Evolutionary conservation across 2,329 filamentous ascomycete genomes (phyloP), one percentile per base, ranked within the genome.

Genomic region (Nakataea oryzae): DNA sequence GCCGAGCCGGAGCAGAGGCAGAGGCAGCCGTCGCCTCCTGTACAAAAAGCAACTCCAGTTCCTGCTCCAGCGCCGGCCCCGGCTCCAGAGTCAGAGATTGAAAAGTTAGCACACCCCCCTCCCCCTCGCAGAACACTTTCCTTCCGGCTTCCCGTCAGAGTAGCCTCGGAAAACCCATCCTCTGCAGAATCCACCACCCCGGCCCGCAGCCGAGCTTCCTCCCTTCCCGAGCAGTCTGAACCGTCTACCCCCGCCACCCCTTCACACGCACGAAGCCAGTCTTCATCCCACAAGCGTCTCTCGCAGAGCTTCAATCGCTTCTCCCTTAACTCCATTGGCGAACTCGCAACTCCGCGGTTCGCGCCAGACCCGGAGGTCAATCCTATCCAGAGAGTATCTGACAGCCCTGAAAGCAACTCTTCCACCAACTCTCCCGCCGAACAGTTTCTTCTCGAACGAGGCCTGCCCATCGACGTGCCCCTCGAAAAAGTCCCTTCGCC

Each of bases 381-480:
- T 9, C 41, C 41, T 50, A n/a, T 50, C 21, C 17, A 11, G 8
- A 50, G 41, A 50, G 41, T 50, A 17, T 50, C 41, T 50, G 41
- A 50, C 41, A 50, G 21, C 21, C 21, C 41, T 50, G 41, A 50
- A 50, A 50, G 41, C 41, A 50, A 50, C 41, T 29, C 59, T 24
- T 61, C 28, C 24, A 32, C 50, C 54, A 54, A 27, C 4, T 61
- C 59, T 28, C 59, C 27, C 13, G 55, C 59, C 59, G 59, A 61
- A 34, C 47, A 61, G 59, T 61, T 61, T 32, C 59, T 61, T n/a
- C 54, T 61, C 54, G 59, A 61, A 28, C 59, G 59, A 57, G 59
- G 59, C 24, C 50, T 61, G 21, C 50, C 30, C 50, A 34, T 54
- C 59, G 54, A 61, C 54, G 50, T 24, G 54, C 59, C 59, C 26